Evolutionary conservation across 2,329 filamentous ascomycete genomes (phyloP).

Genomic region (Escovopsis sp.): DNA sequence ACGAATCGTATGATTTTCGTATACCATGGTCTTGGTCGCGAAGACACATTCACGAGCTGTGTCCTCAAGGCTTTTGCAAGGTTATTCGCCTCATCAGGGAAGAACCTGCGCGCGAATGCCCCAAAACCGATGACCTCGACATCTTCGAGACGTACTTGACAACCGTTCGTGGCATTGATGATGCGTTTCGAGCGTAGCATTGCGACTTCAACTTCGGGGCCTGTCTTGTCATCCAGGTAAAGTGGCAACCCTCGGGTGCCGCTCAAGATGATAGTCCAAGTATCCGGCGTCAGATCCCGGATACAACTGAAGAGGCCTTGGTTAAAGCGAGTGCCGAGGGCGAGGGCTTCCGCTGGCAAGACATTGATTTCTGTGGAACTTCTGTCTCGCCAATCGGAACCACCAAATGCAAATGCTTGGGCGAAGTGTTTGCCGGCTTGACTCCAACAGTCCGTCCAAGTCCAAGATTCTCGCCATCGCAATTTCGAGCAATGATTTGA

Average conservation of each 20-base stretch:
- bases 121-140: background rate
- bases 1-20: too few relatives aligned
- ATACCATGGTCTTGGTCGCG: too few relatives aligned
- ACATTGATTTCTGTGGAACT: background rate
- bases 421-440: background rate
- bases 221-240: too few relatives aligned
- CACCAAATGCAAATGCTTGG: background rate
- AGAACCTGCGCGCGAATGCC: background rate
- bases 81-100: background rate
- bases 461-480: too few relatives aligned
- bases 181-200: background rate
- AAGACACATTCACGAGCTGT: too few relatives aligned
- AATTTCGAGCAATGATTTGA: too few relatives aligned
- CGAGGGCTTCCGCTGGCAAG: background rate
- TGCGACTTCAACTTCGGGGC: background rate
- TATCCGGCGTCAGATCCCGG: background rate
- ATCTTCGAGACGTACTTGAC: background rate
- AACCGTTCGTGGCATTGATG: background rate
- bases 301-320: background rate
- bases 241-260: background rate
- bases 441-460: too few relatives aligned
- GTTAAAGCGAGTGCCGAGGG: background rate
- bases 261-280: slow-evolving; percentile 2
- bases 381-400: background rate
- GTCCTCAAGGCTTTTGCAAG: background rate